Evolutionary conservation across 2,329 filamentous ascomycete species (phyloP).

Genomic region (Bipolaris cookei): DNA sequence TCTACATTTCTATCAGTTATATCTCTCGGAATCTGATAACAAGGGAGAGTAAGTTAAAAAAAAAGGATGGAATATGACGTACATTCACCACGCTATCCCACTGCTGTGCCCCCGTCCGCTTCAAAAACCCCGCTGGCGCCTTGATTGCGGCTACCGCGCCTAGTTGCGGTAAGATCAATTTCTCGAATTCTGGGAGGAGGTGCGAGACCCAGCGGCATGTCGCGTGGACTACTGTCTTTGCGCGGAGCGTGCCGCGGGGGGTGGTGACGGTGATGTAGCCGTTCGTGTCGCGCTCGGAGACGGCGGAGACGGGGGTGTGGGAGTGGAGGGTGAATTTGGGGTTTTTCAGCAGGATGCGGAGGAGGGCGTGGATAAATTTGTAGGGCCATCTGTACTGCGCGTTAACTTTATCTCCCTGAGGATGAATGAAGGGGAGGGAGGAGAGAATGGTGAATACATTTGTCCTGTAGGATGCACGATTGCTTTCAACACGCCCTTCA

Average conservation of each 20-base stretch:
- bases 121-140: constrained; percentile 14
- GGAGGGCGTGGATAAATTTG: constrained; percentile 19
- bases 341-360: constrained; percentile 12
- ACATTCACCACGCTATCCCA: constrained; percentile 18
- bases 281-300: constrained; percentile 10
- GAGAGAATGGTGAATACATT: constrained; percentile 6
- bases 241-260: constrained; percentile 11
- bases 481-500: constrained; percentile 17
- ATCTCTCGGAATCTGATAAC: neutral
- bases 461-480: constrained; percentile 16
- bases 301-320: constrained; percentile 11
- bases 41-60: neutral
- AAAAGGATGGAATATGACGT: neutral
- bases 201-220: constrained; percentile 22
- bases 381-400: constrained; percentile 17
- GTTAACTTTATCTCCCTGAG: neutral
- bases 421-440: neutral
- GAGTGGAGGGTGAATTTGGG: constrained; percentile 12
- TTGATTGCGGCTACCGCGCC: constrained; percentile 11
- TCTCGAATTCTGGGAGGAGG: constrained; percentile 16
- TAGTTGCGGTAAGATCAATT: constrained; percentile 13
- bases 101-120: constrained; percentile 20
- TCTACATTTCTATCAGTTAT: constrained; percentile 3
- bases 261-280: constrained; percentile 16
- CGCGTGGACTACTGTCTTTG: constrained; percentile 14